A percentile compares a stretch with the other conserved stretches of the same genome.
Conservation (phyloP, 2,329 filamentous ascomycete genomes). For the Ophiosphaerella korrae region DNA sequence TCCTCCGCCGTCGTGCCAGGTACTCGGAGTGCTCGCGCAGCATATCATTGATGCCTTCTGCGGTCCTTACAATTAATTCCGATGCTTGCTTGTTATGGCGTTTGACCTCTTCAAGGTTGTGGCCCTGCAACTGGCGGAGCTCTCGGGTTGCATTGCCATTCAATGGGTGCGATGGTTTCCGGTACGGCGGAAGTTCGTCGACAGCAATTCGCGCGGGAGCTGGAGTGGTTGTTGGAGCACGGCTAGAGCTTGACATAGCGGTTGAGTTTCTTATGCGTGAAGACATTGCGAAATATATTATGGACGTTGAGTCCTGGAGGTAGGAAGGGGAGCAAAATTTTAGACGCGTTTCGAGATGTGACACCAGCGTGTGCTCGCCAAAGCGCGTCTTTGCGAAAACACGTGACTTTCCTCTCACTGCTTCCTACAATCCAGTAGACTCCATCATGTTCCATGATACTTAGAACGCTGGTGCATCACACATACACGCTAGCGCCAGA, state of each 20-base stretch:
- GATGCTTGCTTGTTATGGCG: constrained; percentile 55
- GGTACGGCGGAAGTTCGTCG: constrained; percentile 56
- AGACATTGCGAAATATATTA: constrained; percentile 21
- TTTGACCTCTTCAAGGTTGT: constrained; percentile 53
- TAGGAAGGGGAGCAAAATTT: not conserved
- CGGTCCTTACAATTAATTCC: constrained; percentile 54
- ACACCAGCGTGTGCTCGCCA: not conserved
- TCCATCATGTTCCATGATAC: too few relatives aligned
- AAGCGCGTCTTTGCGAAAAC: constrained; percentile 3
- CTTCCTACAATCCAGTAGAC: too few relatives aligned
- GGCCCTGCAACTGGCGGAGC: constrained; percentile 53
- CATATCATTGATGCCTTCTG: constrained; percentile 62
- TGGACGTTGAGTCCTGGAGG: not conserved
- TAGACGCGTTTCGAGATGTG: not conserved
- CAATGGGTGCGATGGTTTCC: constrained; percentile 59
- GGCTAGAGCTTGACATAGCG: constrained; percentile 19
- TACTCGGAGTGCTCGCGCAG: constrained; percentile 49
- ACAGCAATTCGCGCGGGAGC: constrained; percentile 5
- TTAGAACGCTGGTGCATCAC: too few relatives aligned
- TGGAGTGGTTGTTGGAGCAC: constrained; percentile 17
- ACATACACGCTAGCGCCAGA: too few relatives aligned
- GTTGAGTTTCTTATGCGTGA: constrained; percentile 26
- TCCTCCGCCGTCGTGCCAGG: constrained; percentile 39
- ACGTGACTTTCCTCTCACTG: too few relatives aligned
- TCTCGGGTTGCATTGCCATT: constrained; percentile 53